Evolutionary conservation across 257 asterid species (phyloP), one percentile per base, ranked within the genome.

Genomic region (Marsdenia floribunda): DNA sequence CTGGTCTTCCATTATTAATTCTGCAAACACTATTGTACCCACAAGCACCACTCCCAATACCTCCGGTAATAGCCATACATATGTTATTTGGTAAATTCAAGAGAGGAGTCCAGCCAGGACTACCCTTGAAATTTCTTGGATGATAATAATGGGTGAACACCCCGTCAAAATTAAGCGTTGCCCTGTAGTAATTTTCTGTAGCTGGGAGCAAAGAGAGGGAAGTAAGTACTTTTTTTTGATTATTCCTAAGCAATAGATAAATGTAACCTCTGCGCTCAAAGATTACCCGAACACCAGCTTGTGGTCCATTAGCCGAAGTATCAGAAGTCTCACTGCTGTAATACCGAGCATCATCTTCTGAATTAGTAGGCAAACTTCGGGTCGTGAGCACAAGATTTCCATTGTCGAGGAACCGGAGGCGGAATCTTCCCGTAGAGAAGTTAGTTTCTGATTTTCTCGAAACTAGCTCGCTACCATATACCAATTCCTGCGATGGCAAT

Each of bases 341-440:
- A 75, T 91, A 88, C 47, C 67, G 85, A 37, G 22, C 82, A 11
- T 84, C 92, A 29, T 64, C 76, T 0, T 67, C 73, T 0, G 9
- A 1, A 75, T 89, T 88, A 16, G 77, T 40, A 0, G 79, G 80
- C n/a, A 71, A 53, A 46, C 75, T 84, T 54, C 60, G 59, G 3
- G 89, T 68, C 49, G 57, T 66, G 46, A 89, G 77, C 6, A 76
- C 79, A 4, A 91, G 73, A 47, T 83, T 53, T 13, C 91, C 95
- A 18, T 21, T 35, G 0, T n/a, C 6, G 1, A 1, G 67, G 83
- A 90, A 82, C 4, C 53, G 38, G 21, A 84, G 90, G 61, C 59
- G 83, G 80, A 88, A 90, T 68, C 91, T 84, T 2, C 94, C 96
- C 22, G 4, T 52, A 0, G 90, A 70, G 49, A 90, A 88, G 72